Evolutionary conservation across 169 alveolate genomes (phyloP), one percentile per base, ranked within the genome.

Genomic region (Plasmodium billcollinsi): DNA sequence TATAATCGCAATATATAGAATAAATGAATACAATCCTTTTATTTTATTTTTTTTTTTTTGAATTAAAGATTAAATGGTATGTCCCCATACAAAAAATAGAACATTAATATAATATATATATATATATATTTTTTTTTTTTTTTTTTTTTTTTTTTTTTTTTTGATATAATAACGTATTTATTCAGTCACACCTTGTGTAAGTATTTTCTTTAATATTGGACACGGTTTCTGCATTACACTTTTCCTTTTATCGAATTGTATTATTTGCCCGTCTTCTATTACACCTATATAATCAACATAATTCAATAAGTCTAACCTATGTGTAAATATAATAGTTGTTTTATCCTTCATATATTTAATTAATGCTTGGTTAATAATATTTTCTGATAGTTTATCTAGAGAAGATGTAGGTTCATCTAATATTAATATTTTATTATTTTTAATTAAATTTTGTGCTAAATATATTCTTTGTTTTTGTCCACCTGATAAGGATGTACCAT

Each of bases 401-500:
- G 96, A 88, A 75, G 96, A 72, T 7, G 96, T 88, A 15, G 92
- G 91, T 75, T 93, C 96, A 66, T 93, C 96, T 45, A 93, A 92
- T 18, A 90, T 75, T 52, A 93, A 85, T 8, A 93, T 76, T 62
- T 89, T 89, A 58, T 90, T 90, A 59, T 88, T 39, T 29, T 89
- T 67, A 45, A 63, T 50, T 39, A 93, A 88, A 26, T 73, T 73
- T 63, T 94, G 90, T 1, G 96, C 96, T n/a, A 93, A 58, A n/a
- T 88, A 73, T 18, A 91, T 65, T 56, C 94, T 50, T 52, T 93
- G 96, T 11, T 94, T 59, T 39, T 93, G 94, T 6, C 96, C 96
- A n/a, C 96, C 96, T 69, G 99, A 96, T 29, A 97, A 92, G 66
- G 94, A 95, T 62, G 94, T 93, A 1, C 99, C 99, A 80, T 96